A percentile compares a stretch with the other conserved stretches of the same genome.
phyloP scores from a whole-genome alignment of 768 basidiomycete species.

The Mycena kentingensis region DNA sequence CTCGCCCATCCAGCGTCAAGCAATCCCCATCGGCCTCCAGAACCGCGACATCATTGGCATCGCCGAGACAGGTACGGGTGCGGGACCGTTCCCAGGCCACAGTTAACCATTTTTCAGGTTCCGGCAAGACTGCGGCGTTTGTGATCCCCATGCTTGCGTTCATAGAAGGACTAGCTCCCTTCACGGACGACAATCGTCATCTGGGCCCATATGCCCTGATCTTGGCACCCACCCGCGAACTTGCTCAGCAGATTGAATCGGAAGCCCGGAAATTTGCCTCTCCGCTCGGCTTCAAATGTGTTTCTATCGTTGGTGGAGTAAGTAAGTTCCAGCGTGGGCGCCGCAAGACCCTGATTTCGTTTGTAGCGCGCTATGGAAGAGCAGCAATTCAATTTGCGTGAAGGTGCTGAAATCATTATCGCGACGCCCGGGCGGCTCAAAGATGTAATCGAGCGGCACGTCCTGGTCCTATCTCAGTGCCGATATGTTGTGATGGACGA shows the following conservation, averaged over 20 bases:
- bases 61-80: slow-evolving; percentile 85
- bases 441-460: slow-evolving; percentile 94
- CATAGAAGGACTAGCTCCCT: slow-evolving; percentile 80
- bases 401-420: slow-evolving; percentile 98
- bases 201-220: slow-evolving; percentile 93
- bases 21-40: slow-evolving; percentile 97
- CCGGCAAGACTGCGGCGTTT: slow-evolving; percentile 98
- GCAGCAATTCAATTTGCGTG: slow-evolving; percentile 96
- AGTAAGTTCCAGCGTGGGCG: slow-evolving; percentile 31
- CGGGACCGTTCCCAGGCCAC: slow-evolving; percentile 6
- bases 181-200: slow-evolving; percentile 92
- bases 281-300: slow-evolving; percentile 89
- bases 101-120: slow-evolving; percentile 56
- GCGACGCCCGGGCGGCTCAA: slow-evolving; percentile 98
- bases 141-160: slow-evolving; percentile 98
- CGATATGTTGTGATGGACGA: slow-evolving; percentile 99
- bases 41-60: slow-evolving; percentile 98
- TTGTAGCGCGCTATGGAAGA: slow-evolving; percentile 88
- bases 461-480: slow-evolving; percentile 94
- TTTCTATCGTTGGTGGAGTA: slow-evolving; percentile 98
- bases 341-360: slow-evolving; percentile 5
- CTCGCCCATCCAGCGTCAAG: slow-evolving; percentile 95
- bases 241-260: slow-evolving; percentile 95
- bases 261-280: slow-evolving; percentile 91
- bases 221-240: slow-evolving; percentile 94